Evolutionary conservation across 2,329 filamentous ascomycete genomes (phyloP), one percentile per base, ranked within the genome.

Genomic region (Neofusicoccum laricinum): DNA sequence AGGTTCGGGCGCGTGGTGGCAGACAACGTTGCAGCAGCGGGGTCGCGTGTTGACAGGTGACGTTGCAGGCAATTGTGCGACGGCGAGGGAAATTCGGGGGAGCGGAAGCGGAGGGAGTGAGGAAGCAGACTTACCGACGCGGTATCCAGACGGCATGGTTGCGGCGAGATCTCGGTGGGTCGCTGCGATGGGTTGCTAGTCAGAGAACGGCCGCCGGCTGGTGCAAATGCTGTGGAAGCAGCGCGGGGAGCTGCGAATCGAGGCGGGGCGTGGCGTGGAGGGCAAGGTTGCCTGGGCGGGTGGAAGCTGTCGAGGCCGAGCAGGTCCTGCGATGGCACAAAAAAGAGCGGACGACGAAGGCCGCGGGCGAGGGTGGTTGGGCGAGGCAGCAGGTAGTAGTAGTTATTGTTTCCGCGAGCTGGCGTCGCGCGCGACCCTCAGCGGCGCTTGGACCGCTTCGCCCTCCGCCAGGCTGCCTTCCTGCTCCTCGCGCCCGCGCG

Each of bases 71-170:
- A 14, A 36, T 38, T 59, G 55, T 36, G 55, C 41, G 55, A 59
- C 55, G 30, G 19, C 14, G 21, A 8, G 4, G 10, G 2, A n/a
- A 6, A n/a, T 32, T 45, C 8, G 4, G 21, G n/a, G n/a, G 12
- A 15, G 25, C 15, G 49, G 41, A 41, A 15, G 55, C 21, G n/a
- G 19, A 66, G 46, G 14, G 61, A 53, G 41, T 17, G 21, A 50
- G 32, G 14, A 40, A 57, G 15, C 4, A 19, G n/a, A 32, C 59
- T 58, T 58, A 66, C 64, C 61, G 57, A 66, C 45, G 19, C 45
- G 45, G 36, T 66, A 66, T 25, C 36, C 45, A 46, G 64, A 59
- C 43, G 61, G 64, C 64, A 66, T 66, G 41, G 14, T 65, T 36
- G 64, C 48, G 40, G 55, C 25, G 38, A 12, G 51, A 49, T 38